Evolutionary conservation across 2,329 filamentous ascomycete species (phyloP).

Genomic region (Orbilia quercus): DNA sequence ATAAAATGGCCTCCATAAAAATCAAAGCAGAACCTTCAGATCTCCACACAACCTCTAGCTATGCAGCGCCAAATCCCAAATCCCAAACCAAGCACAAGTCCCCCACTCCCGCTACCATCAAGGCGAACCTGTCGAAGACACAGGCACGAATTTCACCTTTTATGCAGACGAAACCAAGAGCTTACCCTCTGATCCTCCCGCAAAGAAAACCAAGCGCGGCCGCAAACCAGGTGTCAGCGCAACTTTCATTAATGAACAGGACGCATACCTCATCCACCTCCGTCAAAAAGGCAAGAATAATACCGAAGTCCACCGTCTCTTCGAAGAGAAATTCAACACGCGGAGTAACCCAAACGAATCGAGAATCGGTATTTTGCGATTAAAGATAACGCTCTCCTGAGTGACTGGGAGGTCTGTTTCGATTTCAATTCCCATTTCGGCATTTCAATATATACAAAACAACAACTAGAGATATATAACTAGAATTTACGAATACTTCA

Average conservation of each 20-base stretch:
- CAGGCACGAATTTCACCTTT: background rate
- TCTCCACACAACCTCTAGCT: background rate
- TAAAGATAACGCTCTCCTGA: conserved; percentile 14
- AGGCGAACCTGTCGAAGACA: background rate
- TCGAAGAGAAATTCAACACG: conserved; percentile 22
- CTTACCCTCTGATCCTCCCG: background rate
- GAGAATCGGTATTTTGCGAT: conserved; percentile 28
- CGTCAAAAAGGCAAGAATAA: conserved; percentile 27
- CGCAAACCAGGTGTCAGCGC: background rate
- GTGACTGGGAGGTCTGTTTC: conserved; percentile 16
- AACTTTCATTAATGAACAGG: conserved; percentile 21
- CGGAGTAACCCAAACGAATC: conserved; percentile 24
- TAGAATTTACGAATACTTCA: no score
- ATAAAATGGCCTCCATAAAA: background rate
- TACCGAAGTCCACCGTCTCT: conserved; percentile 16
- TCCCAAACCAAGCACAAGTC: background rate
- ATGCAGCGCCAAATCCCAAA: background rate
- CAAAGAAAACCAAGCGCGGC: conserved; percentile 12
- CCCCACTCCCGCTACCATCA: background rate
- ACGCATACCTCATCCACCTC: conserved; percentile 31
- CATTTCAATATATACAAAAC: background rate
- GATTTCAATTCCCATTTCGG: background rate
- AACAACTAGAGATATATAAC: no score
- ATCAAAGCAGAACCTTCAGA: conserved; percentile 1
- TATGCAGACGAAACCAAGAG: background rate